phyloP scores from a whole-genome alignment of 768 basidiomycete genomes.

The Melanogaster broomeanus region DNA sequence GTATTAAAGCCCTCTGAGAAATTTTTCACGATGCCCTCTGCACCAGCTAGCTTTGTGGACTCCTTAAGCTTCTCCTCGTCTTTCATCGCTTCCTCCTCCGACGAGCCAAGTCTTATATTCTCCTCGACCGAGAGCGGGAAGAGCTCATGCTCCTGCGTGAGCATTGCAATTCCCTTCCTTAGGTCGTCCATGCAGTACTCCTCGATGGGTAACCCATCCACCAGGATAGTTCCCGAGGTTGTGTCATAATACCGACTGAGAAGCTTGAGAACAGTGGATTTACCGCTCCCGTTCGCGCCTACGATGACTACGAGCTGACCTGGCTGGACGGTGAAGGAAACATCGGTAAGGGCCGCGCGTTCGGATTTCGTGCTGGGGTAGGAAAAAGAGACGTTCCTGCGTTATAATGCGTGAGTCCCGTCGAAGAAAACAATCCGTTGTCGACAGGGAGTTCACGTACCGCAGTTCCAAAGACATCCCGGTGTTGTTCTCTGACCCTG shows the following conservation, averaged over 20 bases:
- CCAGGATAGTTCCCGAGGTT: constrained; percentile 37
- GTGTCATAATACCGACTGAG: constrained; percentile 36
- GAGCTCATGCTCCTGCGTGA: constrained; percentile 42
- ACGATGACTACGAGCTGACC: constrained; percentile 38
- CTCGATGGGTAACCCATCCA: constrained; percentile 39
- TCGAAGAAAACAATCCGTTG: not conserved
- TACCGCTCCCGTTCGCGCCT: constrained; percentile 36
- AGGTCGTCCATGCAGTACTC: constrained; percentile 34
- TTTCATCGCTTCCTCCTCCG: constrained; percentile 8
- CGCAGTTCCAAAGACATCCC: constrained; percentile 21
- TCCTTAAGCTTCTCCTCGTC: constrained; percentile 17
- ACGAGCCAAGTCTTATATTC: constrained; percentile 40
- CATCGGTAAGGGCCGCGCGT: constrained; percentile 21
- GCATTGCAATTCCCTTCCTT: constrained; percentile 40
- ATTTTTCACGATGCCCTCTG: constrained; percentile 40
- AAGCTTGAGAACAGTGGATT: constrained; percentile 42
- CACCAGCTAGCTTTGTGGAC: constrained; percentile 37
- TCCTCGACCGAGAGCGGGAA: constrained; percentile 41
- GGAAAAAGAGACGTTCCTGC: constrained; percentile 51
- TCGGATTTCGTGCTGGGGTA: constrained; percentile 45
- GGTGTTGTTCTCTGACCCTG: constrained; percentile 6
- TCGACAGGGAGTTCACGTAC: constrained; percentile 2
- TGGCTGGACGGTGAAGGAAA: constrained; percentile 31
- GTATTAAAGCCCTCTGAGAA: constrained; percentile 41
- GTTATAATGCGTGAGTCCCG: too few relatives aligned